Evolutionary conservation across 2,329 filamentous ascomycete species (phyloP), one percentile per base, ranked within the genome.

Genomic region (Curvularia verruculosa): DNA sequence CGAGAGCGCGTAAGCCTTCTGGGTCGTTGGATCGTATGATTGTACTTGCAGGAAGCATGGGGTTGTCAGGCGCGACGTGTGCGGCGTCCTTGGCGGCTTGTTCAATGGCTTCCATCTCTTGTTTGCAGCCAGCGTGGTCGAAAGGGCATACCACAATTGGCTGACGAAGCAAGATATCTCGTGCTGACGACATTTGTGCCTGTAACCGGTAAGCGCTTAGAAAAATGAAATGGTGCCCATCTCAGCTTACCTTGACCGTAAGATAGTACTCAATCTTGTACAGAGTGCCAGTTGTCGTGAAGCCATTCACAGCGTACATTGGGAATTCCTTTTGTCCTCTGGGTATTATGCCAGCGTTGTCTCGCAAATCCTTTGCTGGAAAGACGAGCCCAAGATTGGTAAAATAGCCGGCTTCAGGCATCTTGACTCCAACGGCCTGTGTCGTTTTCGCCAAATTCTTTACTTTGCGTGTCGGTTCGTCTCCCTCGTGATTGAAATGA

Each of bases 231-330:
- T 2, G n/a, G 34, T 18, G 31, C 15, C 34, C 21, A 18, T 40
- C 18, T n/a, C 49, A 46, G 24, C 58, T 49, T 82, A 96, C 94
- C 87, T 96, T 97, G 62, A 98, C 91, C 50, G 87, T 92, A 52
- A 98, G 80, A 75, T 94, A 99, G 74, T 97, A 99, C 78, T 99
- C 94, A 74, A 99, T 96, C 78, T 97, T 98, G 82, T 99, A 99
- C 13, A 99, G 84, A 34, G 89, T 94, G 31, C 92, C 96, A 7
- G 91, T 91, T 0, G 95, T 98, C 1, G 95, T 97, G 71, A 99
- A 99, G 0, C 93, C 94, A 31, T 85, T 88, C 44, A 97, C 89
- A 54, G 90, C 87, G 74, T 97, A 96, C 74, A 90, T 87, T 6
- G 95, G 95, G 77, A 97, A 98, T 24, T 89, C 90, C 9, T 91